A percentile compares a stretch with the other conserved stretches of the same genome.
Evolutionary conservation across 768 basidiomycete species (phyloP).

Genomic region (Suillus cothurnatus): DNA sequence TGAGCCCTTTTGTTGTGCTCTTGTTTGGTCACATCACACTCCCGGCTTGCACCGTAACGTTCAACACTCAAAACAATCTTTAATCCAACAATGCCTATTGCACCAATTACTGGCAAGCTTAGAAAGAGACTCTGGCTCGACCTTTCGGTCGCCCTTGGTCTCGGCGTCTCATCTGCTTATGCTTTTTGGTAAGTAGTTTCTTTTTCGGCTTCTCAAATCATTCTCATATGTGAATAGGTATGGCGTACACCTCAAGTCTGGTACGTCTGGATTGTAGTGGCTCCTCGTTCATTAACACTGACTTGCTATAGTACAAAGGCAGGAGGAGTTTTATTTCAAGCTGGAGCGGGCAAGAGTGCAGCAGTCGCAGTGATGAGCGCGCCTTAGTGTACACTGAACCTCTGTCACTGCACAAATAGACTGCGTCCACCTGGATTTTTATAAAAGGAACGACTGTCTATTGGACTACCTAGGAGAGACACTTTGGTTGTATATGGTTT

Average conservation of each 20-base stretch:
- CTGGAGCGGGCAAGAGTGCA: conserved; percentile 61
- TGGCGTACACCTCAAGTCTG: conserved; percentile 71
- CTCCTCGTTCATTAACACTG: conserved; percentile 9
- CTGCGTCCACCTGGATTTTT: background rate
- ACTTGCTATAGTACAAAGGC: conserved; percentile 64
- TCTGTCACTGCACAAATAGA: background rate
- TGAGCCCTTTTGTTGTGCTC: conserved; percentile 29
- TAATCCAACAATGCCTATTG: conserved; percentile 66
- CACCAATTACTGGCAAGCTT: conserved; percentile 92
- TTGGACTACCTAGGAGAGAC: background rate
- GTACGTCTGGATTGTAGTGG: conserved; percentile 46
- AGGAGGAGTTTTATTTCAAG: conserved; percentile 86
- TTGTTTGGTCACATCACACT: conserved; percentile 27
- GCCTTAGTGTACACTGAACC: background rate
- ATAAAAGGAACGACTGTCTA: background rate
- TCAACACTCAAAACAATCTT: conserved; percentile 19
- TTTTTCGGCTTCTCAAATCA: conserved; percentile 18
- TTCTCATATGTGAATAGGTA: conserved; percentile 59
- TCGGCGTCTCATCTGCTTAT: conserved; percentile 76
- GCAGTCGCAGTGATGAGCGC: conserved; percentile 4
- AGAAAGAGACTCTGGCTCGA: conserved; percentile 93
- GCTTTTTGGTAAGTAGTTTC: conserved; percentile 72
- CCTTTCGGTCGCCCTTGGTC: conserved; percentile 69
- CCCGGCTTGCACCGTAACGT: conserved; percentile 34
- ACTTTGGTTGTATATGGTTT: background rate